Base-by-base conservation (phyloP, 371 early-diverging fungal genomes). In the Mucor circinelloides region DNA sequence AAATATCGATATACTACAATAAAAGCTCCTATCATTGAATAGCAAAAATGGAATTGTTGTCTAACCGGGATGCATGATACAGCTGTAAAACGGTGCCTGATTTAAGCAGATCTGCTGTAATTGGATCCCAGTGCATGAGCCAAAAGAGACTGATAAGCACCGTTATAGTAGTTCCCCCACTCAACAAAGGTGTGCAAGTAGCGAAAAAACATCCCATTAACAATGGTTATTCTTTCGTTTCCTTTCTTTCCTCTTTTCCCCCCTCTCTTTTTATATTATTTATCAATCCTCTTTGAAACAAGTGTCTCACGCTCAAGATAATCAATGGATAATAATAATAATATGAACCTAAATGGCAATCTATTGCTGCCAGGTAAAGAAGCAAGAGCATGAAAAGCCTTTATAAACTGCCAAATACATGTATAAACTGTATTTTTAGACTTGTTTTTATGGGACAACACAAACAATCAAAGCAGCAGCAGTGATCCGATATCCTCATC, bases 391-490 rank as follows among this genome's bases (percentile, higher is more conserved):
- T 34, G 9, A 34, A 1, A 34, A 34, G 6, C 31, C 12, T 31
- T 56, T 17, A 25, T 56, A 56, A 56, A 28, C 56, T 32, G 28
- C 19, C 32, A 30, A 42, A 42, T 42, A 42, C 42, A 42, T 42
- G 42, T 42, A 42, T 42, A 42, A 42, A 42, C 42, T 42, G 42
- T 42, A 36, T 21, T 23, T 21, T 12, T 25, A 62, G 63, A 62
- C n/a, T 36, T 59, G 27, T 66, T 66, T 32, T 36, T 58, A 38
- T 66, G 66, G 66, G 66, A 59, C 28, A 52, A 46, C 38, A 44
- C 58, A 17, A 50, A 34, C 59, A 34, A 65, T 17, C 17, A 42
- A 42, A 42, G n/a, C 42, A 42, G 42, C 42, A 34, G 34, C 34
- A 34, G 34, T 23, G 23, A 50, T 50, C 32, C 31, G 25, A 32